These are phyloP conservation scores for Chytriomyces sp. DNA, from an alignment of 192 early-diverging fungal genomes.

Conservation along the genomic window DNA sequence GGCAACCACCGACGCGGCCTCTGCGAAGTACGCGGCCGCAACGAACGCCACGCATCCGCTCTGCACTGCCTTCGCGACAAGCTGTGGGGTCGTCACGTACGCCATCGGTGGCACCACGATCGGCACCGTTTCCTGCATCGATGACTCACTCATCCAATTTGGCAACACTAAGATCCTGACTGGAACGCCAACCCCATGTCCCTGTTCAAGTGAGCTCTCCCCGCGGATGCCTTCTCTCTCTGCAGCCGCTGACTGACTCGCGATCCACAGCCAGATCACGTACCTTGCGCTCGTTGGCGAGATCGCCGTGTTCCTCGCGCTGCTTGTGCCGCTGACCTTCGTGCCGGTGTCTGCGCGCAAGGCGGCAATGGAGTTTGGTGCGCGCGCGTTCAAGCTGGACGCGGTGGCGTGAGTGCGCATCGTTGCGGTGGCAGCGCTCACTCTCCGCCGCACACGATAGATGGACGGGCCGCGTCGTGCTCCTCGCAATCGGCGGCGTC, in stretches of 20 bases:
- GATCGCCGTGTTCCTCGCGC: slow-evolving; percentile 40
- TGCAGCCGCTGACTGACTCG: not conserved
- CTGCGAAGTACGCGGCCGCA: slow-evolving; percentile 15
- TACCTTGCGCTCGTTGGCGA: slow-evolving; percentile 46
- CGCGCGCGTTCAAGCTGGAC: too few species aligned
- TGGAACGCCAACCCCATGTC: slow-evolving; percentile 9
- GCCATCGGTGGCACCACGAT: slow-evolving; percentile 50
- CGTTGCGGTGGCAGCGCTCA: slow-evolving; percentile 6
- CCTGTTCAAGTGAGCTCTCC: slow-evolving; percentile 11
- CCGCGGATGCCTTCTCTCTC: not conserved
- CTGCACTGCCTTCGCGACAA: slow-evolving; percentile 41
- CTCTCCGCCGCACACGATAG: slow-evolving; percentile 35
- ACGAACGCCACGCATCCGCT: slow-evolving; percentile 41
- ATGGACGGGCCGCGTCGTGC: slow-evolving; percentile 46
- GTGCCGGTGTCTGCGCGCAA: slow-evolving; percentile 48
- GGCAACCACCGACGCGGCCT: not conserved
- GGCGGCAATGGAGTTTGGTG: slow-evolving; percentile 33
- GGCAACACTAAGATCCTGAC: not conserved
- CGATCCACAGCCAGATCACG: slow-evolving; percentile 40
- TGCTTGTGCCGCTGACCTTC: slow-evolving; percentile 48
- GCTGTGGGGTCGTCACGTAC: slow-evolving; percentile 37
- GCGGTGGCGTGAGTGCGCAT: too few species aligned
- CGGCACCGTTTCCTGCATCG: too few species aligned
- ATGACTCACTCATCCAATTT: not conserved
- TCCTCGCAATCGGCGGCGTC: slow-evolving; percentile 43